Conservation (phyloP, 768 basidiomycete species). For the Lactarius akahatsu region DNA sequence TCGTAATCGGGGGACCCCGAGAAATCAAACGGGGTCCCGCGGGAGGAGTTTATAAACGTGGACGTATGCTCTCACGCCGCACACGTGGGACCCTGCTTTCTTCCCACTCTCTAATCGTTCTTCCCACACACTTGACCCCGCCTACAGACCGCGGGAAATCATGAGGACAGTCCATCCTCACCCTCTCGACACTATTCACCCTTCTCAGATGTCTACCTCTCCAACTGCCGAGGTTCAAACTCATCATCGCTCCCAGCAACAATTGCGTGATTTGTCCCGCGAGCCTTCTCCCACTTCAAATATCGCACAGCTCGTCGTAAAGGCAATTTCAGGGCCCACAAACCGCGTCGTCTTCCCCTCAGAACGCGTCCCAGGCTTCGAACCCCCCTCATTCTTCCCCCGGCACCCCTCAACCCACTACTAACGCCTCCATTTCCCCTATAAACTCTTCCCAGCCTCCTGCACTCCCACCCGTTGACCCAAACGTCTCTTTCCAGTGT, state of each 20-base stretch:
- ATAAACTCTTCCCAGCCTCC: constrained; percentile 33
- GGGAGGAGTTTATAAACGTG: constrained; percentile 35
- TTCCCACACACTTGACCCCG: constrained; percentile 44
- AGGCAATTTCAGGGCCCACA: constrained; percentile 27
- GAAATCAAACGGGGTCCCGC: constrained; percentile 30
- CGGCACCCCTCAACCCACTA: constrained; percentile 36
- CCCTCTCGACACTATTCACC: constrained; percentile 42
- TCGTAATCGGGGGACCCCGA: constrained; percentile 33
- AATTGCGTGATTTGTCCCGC: constrained; percentile 24
- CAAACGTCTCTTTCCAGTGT: constrained; percentile 32
- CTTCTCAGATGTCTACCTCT: constrained; percentile 29
- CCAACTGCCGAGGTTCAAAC: constrained; percentile 24
- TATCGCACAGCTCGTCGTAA: constrained; percentile 30
- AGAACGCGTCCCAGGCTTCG: constrained; percentile 40
- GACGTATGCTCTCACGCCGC: constrained; percentile 31
- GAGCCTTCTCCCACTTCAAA: constrained; percentile 27
- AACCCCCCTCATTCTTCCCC: constrained; percentile 32
- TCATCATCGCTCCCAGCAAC: constrained; percentile 25
- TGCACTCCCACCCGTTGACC: constrained; percentile 21
- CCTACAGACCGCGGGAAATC: constrained; percentile 41
- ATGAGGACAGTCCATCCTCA: constrained; percentile 49
- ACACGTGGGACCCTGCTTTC: constrained; percentile 39
- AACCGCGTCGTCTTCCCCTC: constrained; percentile 33
- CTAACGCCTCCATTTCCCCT: constrained; percentile 37
- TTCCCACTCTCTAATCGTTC: constrained; percentile 47